Evolutionary conservation across 257 asterid species (phyloP).

Genomic region (Jacaranda mimosifolia): DNA sequence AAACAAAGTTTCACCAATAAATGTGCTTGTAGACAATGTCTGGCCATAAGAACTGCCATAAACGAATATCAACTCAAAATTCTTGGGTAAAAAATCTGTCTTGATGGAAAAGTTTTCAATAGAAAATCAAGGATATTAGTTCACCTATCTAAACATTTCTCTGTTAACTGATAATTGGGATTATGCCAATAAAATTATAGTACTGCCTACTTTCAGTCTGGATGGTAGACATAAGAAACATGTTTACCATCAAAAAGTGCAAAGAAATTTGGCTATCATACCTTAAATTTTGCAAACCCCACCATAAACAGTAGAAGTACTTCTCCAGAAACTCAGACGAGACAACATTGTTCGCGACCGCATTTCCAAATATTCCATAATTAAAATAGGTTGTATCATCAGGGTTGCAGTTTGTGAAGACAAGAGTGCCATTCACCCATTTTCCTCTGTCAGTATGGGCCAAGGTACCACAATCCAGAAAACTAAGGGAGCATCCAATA

Average conservation of each 20-base stretch:
- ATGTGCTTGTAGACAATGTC: constrained; percentile 58
- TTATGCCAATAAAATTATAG: too few relatives aligned
- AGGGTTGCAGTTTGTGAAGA: constrained; percentile 58
- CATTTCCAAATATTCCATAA: constrained; percentile 59
- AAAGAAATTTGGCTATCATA: constrained; percentile 17
- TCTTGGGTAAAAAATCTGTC: background rate
- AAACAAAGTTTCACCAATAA: constrained; percentile 61
- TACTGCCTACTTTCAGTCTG: background rate
- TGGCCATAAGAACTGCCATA: constrained; percentile 70
- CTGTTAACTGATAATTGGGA: background rate
- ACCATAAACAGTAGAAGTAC: constrained; percentile 71
- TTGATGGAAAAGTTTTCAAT: background rate
- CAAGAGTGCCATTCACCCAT: constrained; percentile 52
- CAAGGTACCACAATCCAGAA: constrained; percentile 58
- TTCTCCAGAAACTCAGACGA: constrained; percentile 58
- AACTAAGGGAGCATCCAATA: constrained; percentile 49
- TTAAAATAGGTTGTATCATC: constrained; percentile 48
- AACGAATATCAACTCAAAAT: background rate
- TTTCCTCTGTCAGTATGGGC: constrained; percentile 40
- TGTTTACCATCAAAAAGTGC: background rate
- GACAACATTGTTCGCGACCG: constrained; percentile 54
- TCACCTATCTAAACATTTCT: background rate
- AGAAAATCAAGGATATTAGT: background rate
- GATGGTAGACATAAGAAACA: background rate
- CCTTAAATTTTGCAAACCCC: constrained; percentile 74